phyloP scores from a whole-genome alignment of 768 basidiomycete genomes.

The Russula sp. region DNA sequence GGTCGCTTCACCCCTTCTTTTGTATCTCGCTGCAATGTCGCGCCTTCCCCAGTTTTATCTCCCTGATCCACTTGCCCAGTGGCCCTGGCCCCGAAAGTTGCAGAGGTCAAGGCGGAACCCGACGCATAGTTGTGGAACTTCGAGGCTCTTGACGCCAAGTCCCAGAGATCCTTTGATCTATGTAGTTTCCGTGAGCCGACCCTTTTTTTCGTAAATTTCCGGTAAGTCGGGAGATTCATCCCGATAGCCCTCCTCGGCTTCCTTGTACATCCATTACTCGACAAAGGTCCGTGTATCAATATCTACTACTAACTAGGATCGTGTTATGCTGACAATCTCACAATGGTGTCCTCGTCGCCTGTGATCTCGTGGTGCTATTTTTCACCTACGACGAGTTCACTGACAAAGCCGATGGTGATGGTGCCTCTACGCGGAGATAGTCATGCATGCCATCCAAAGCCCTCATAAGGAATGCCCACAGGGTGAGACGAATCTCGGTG shows the following conservation, averaged over 20 bases:
- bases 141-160: conserved; percentile 33
- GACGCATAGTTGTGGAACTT: conserved; percentile 35
- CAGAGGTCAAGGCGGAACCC: conserved; percentile 32
- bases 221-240: neutral
- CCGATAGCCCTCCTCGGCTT: conserved; percentile 8
- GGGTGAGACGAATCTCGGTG: conserved; percentile 11
- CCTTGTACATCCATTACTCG: conserved; percentile 1
- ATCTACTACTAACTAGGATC: neutral
- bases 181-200: conserved; percentile 32
- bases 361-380: conserved; percentile 8
- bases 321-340: neutral
- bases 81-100: conserved; percentile 41
- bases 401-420: conserved; percentile 5
- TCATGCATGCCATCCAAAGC: conserved; percentile 8
- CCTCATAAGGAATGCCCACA: neutral
- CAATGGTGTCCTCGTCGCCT: conserved; percentile 4
- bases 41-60: conserved; percentile 22
- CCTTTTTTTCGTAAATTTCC: neutral
- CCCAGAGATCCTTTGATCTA: conserved; percentile 37
- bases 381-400: conserved; percentile 15
- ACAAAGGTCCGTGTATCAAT: conserved; percentile 1
- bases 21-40: neutral
- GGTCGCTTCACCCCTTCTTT: neutral
- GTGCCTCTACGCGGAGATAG: conserved; percentile 8
- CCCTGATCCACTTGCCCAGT: conserved; percentile 37